Evolutionary conservation across 2,329 filamentous ascomycete genomes (phyloP).

Genomic region (Trichoderma simmonsii): DNA sequence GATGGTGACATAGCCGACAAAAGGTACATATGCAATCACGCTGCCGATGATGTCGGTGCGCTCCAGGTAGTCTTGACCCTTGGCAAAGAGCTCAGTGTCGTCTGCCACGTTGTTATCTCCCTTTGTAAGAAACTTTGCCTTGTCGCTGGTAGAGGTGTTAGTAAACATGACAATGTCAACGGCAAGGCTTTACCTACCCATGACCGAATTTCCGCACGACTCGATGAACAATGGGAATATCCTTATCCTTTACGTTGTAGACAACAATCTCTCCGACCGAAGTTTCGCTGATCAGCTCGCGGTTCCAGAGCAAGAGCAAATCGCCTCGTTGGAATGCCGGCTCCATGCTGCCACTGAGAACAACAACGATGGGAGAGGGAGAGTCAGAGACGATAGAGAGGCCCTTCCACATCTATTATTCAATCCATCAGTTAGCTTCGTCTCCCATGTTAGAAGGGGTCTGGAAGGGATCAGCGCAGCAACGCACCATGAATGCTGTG

Average conservation of each 20-base stretch:
- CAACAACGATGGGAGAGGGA: constrained; percentile 75
- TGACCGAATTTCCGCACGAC: constrained; percentile 71
- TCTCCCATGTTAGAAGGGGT: background rate
- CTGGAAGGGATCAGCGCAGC: background rate
- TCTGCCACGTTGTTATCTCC: constrained; percentile 95
- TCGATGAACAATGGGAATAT: constrained; percentile 96
- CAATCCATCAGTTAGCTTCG: background rate
- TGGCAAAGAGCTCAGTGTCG: constrained; percentile 83
- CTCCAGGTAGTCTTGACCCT: constrained; percentile 80
- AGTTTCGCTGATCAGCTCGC: constrained; percentile 56
- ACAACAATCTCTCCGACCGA: constrained; percentile 58
- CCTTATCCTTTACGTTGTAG: constrained; percentile 83
- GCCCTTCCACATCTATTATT: constrained; percentile 73
- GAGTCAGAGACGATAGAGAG: constrained; percentile 76
- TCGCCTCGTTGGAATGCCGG: constrained; percentile 78
- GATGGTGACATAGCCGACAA: constrained; percentile 96
- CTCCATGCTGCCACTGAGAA: constrained; percentile 82
- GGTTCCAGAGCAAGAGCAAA: constrained; percentile 73
- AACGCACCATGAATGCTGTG: constrained; percentile 77
- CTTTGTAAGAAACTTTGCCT: constrained; percentile 83
- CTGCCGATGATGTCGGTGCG: constrained; percentile 90
- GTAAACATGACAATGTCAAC: background rate
- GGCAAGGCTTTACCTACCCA: constrained; percentile 41
- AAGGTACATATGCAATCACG: constrained; percentile 87
- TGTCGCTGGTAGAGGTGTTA: constrained; percentile 37